Evolutionary conservation across 257 asterid species (phyloP).

Genomic region (Rhazya stricta): DNA sequence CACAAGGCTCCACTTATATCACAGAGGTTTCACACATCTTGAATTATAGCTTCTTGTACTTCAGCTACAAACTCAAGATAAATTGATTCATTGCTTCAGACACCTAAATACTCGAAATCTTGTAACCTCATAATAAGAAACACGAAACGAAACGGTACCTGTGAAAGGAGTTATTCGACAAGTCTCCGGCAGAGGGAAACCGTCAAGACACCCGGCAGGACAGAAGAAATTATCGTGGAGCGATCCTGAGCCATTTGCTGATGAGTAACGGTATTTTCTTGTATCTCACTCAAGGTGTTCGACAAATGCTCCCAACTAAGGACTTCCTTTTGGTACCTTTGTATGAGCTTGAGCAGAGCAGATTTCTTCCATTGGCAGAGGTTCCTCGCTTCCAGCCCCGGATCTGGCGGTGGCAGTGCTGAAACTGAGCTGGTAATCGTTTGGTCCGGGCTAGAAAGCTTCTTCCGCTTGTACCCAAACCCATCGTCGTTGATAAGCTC

Average conservation of each 20-base stretch:
- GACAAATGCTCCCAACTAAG: constrained; percentile 67
- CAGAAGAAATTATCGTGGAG: constrained; percentile 20
- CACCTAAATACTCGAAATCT: neutral
- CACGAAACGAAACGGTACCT: constrained; percentile 39
- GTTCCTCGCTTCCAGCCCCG: constrained; percentile 43
- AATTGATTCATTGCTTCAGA: constrained; percentile 13
- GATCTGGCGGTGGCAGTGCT: constrained; percentile 33
- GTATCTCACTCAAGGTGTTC: constrained; percentile 50
- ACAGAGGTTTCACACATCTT: constrained; percentile 40
- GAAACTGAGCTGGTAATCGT: constrained; percentile 22
- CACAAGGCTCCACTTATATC: constrained; percentile 55
- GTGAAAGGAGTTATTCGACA: constrained; percentile 53
- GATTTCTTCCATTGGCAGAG: constrained; percentile 53
- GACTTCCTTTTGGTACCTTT: constrained; percentile 45
- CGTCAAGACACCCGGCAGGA: constrained; percentile 12
- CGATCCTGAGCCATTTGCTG: constrained; percentile 9
- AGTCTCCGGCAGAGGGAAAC: constrained; percentile 27
- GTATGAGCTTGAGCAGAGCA: constrained; percentile 52
- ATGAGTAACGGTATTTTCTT: constrained; percentile 26
- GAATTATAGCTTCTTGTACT: constrained; percentile 53
- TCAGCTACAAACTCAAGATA: constrained; percentile 33
- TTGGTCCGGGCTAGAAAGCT: constrained; percentile 40
- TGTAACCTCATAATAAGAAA: neutral
- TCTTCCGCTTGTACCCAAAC: constrained; percentile 61
- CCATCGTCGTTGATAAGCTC: constrained; percentile 64